Conservation (phyloP, 2,329 filamentous ascomycete species). For the Sporothrix sp. region DNA sequence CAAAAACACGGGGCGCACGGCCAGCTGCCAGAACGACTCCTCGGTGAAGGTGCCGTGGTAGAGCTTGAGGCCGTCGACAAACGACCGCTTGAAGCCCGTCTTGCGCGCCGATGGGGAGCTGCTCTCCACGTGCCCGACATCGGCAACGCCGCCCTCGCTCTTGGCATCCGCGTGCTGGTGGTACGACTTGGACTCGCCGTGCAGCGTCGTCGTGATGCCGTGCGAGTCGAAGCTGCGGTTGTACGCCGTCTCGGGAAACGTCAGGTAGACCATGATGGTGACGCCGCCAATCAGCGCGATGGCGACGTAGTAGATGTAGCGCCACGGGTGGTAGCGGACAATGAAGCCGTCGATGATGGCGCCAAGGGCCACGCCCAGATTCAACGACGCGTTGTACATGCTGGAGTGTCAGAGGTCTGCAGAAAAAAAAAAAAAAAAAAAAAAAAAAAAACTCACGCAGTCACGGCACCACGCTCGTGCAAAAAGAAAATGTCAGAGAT, state of each 20-base stretch:
- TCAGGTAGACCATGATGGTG: constrained; percentile 39
- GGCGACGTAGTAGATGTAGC: constrained; percentile 42
- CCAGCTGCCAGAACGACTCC: constrained; percentile 39
- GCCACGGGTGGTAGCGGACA: constrained; percentile 38
- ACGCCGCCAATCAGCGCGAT: constrained; percentile 39
- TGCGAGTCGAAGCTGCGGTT: constrained; percentile 24
- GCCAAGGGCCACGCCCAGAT: constrained; percentile 32
- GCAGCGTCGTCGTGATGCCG: constrained; percentile 15
- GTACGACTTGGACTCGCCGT: constrained; percentile 7
- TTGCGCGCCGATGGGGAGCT: background rate
- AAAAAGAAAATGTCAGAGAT: constrained; percentile 49
- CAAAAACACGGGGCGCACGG: constrained; percentile 39
- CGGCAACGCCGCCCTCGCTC: background rate
- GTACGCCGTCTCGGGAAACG: constrained; percentile 47
- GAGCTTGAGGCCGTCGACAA: constrained; percentile 25
- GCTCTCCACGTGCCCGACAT: constrained; percentile 15
- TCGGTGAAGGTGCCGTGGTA: constrained; percentile 33
- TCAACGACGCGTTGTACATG: constrained; percentile 13
- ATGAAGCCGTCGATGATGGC: constrained; percentile 38
- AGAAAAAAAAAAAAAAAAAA: too few species aligned
- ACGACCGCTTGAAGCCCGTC: background rate
- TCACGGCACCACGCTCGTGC: constrained; percentile 43
- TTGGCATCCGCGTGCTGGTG: constrained; percentile 2
- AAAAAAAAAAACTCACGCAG: constrained; percentile 34
- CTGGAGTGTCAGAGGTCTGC: too few species aligned